Percentiles rank a stretch among this genome's conserved stretches.
Conservation (phyloP, 805 yeast genomes). For the Saccharomycopsis babjevae region DNA sequence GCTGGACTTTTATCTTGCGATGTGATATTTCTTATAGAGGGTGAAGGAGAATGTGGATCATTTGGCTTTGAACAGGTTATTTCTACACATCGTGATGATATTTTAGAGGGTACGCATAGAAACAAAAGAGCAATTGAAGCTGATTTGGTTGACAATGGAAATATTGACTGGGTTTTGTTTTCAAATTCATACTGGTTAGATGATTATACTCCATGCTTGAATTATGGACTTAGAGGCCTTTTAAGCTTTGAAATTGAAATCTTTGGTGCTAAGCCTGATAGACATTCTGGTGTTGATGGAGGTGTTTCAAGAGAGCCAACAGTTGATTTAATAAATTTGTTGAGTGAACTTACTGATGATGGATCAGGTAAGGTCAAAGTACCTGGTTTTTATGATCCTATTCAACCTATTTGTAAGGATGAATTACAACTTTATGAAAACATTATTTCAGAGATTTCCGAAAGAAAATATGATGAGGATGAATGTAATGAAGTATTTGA, state of each 20-base stretch:
- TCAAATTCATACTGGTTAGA: slow-evolving; percentile 94
- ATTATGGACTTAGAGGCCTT: slow-evolving; percentile 91
- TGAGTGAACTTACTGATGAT: slow-evolving; percentile 53
- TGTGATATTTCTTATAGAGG: slow-evolving; percentile 78
- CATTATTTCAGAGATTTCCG: slow-evolving; percentile 36
- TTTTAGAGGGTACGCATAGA: slow-evolving; percentile 29
- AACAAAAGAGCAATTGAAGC: slow-evolving; percentile 35
- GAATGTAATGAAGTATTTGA: slow-evolving; percentile 15
- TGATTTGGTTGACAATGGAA: slow-evolving; percentile 29
- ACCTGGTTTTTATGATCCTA: slow-evolving; percentile 65
- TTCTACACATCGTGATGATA: slow-evolving; percentile 38
- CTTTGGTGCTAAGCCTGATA: slow-evolving; percentile 66
- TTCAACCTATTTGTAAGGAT: slow-evolving; percentile 42
- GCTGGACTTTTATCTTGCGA: slow-evolving; percentile 49
- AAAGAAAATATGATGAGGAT: slow-evolving; percentile 22
- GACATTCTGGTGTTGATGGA: slow-evolving; percentile 96
- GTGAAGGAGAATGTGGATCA: slow-evolving; percentile 93
- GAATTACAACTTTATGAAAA: slow-evolving; percentile 57
- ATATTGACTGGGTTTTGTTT: slow-evolving; percentile 79
- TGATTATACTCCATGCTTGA: slow-evolving; percentile 78
- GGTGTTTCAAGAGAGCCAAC: slow-evolving; percentile 86
- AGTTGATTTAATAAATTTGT: slow-evolving; percentile 65
- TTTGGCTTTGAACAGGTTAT: slow-evolving; percentile 70
- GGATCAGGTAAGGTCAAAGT: slow-evolving; percentile 42
- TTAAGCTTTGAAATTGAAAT: slow-evolving; percentile 69